Evolutionary conservation across 2,329 filamentous ascomycete species (phyloP), one percentile per base, ranked within the genome.

Genomic region (Cordyceps fumosorosea): DNA sequence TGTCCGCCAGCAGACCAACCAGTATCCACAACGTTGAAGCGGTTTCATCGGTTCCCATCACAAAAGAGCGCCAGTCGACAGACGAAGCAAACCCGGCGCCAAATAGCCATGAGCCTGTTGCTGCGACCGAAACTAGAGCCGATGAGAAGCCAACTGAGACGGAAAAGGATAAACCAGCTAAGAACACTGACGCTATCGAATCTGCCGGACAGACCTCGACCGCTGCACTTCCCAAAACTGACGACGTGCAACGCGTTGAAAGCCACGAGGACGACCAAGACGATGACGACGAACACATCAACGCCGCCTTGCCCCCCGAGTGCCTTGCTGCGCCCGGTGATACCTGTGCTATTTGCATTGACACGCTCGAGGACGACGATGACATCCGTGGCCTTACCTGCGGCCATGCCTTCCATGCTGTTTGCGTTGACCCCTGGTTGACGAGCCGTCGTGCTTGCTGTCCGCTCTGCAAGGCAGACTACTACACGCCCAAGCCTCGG

Each of bases 371-470:
- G 73, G 91, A 98, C 65, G 91, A 97, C 65, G 95, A 98, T 69
- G 93, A 99, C 72, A 88, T 99, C 56, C 90, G 95, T 67, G 95
- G 95, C 2, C 78, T 99, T 64, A 92, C 91, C 4, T 99, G 95
- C 71, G 95, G 95, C n/a, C 95, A 99, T 75, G 93, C 93, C 60
- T 99, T 98, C 84, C 95, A 99, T 73, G 93, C 92, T 56, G 90
- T 89, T 45, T 99, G 95, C 72, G 85, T 99, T 55, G 95, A 99
- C 69, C 95, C 95, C 12, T 99, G 95, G 95, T 79, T 99, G 66
- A 99, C 95, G 11, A 93, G 90, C 71, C 86, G 95, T 65, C 88
- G 93, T 67, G 95, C 95, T 29, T 98, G 93, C 79, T 99, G 95
- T 73, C 95, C 95, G 6, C 86, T 99, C 7, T 99, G 95, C 81